These are phyloP conservation scores for Nannizziopsis arthrosporioides DNA, from an alignment of 2,329 filamentous ascomycete species.

Conservation along the genomic window DNA sequence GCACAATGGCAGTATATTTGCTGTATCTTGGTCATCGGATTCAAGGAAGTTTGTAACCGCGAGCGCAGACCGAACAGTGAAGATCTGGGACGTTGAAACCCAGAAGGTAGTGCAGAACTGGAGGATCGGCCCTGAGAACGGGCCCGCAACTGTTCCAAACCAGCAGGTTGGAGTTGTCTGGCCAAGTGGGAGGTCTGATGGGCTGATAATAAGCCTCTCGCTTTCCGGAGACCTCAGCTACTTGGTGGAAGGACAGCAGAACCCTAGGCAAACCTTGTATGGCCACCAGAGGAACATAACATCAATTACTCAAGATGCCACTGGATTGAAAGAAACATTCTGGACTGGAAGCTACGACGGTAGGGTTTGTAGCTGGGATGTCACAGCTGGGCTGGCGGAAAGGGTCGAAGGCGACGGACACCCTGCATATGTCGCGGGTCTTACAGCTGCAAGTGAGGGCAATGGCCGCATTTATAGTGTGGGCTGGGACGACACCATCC, in stretches of 20 bases:
- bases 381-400: slow-evolving; percentile 55
- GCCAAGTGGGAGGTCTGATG: slow-evolving; percentile 70
- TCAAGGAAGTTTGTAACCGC: slow-evolving; percentile 79
- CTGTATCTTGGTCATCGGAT: slow-evolving; percentile 79
- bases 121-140: slow-evolving; percentile 62
- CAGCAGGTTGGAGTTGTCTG: slow-evolving; percentile 94
- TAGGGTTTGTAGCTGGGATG: slow-evolving; percentile 72
- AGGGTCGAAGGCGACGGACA: slow-evolving; percentile 70
- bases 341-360: slow-evolving; percentile 92
- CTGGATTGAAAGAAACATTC: slow-evolving; percentile 47
- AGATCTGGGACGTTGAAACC: slow-evolving; percentile 80
- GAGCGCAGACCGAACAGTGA: slow-evolving; percentile 87
- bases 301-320: slow-evolving; percentile 50
- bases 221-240: slow-evolving; percentile 86
- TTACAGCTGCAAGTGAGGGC: slow-evolving; percentile 46
- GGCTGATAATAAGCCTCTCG: slow-evolving; percentile 79
- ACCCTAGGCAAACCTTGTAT: slow-evolving; percentile 60
- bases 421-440: slow-evolving; percentile 72
- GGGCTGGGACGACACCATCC: slow-evolving; percentile 87
- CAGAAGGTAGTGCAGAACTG: slow-evolving; percentile 70
- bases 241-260: slow-evolving; percentile 57
- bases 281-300: slow-evolving; percentile 91
- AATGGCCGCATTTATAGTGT: slow-evolving; percentile 62
- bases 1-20: slow-evolving; percentile 87
- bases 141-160: slow-evolving; percentile 57